Evolutionary conservation across 257 asterid genomes (phyloP), one percentile per base, ranked within the genome.

Genomic region (Avicennia marina): DNA sequence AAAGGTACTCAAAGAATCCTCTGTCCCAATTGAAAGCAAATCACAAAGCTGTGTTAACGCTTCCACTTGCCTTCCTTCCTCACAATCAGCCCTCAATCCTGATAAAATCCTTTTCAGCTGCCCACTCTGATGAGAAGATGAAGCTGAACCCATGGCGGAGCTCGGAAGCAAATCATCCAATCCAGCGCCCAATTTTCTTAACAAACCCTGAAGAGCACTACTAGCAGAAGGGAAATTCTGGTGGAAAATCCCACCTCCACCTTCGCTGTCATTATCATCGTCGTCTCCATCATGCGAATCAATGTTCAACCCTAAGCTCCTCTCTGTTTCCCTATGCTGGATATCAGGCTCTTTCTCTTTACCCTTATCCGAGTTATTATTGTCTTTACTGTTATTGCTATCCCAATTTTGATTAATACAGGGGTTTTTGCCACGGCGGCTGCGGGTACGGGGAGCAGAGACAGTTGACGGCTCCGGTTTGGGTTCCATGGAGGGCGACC

Each of bases 51-150:
- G 99, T 0, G 94, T 82, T 53, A 93, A 64, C 9, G 96, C 99
- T 77, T 93, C 99, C 2, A 93, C 88, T 69, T 93, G 99, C 78
- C 61, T 89, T 47, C 97, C 97, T 76, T 93, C 99, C 82, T 93
- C 99, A 0, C 99, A 97, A 56, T 93, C 99, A 8, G 99, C 96
- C 67, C 96, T 71, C 80, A 93, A 67, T 6, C 97, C 96, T 0
- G 97, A 69, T 71, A 93, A 62, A 46, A 93, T 89, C 97, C 89
- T 89, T 83, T 93, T 93, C 64, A 84, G 74, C 39, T 91, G 76
- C 56, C 96, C 94, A 39, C 79, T 93, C 62, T 86, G 97, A 36
- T 93, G 97, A 11, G 99, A 86, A 8, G 94, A 73, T 2, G 96
- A 85, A 39, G 84, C 86, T 6, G 89, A 75, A 29, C 88, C 96